Evolutionary conservation across 2,329 filamentous ascomycete species (phyloP).

Genomic region (Epichloe sylvatica): DNA sequence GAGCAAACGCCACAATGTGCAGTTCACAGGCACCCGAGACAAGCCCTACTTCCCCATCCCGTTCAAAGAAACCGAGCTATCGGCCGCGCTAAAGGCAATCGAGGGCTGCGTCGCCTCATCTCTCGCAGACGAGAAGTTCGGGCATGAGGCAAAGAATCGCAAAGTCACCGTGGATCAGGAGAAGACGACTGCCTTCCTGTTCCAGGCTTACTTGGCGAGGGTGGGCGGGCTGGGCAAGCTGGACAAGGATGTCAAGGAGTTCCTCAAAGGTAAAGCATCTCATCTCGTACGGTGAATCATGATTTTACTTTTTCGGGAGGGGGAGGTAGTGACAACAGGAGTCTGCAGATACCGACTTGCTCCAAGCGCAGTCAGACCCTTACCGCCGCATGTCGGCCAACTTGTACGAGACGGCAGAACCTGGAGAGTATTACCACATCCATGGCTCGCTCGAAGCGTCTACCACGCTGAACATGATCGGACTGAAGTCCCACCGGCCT

Average conservation of each 20-base stretch:
- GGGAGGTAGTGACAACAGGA: neutral
- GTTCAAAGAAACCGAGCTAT: constrained; percentile 32
- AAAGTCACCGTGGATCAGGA: constrained; percentile 21
- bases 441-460: constrained; percentile 62
- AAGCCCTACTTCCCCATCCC: constrained; percentile 32
- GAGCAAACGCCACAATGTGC: constrained; percentile 13
- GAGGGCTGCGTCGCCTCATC: constrained; percentile 23
- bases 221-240: constrained; percentile 26
- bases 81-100: constrained; percentile 29
- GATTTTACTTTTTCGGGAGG: neutral
- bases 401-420: constrained; percentile 52
- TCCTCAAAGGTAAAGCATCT: constrained; percentile 3
- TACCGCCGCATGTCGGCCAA: constrained; percentile 63
- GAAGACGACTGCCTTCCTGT: constrained; percentile 30
- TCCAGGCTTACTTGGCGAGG: constrained; percentile 21
- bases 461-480: constrained; percentile 56
- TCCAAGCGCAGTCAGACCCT: constrained; percentile 54
- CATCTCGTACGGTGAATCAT: too few relatives aligned
- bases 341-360: constrained; percentile 53
- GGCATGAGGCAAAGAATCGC: constrained; percentile 2
- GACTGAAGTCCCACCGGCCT: constrained; percentile 45
- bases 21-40: constrained; percentile 22
- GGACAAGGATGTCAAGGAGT: constrained; percentile 16
- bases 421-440: constrained; percentile 58
- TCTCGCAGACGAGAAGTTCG: constrained; percentile 16